A percentile compares a stretch with the other conserved stretches of the same genome.
phyloP scores from a whole-genome alignment of 2,329 filamentous ascomycete species.

The Fusarium camptoceras region DNA sequence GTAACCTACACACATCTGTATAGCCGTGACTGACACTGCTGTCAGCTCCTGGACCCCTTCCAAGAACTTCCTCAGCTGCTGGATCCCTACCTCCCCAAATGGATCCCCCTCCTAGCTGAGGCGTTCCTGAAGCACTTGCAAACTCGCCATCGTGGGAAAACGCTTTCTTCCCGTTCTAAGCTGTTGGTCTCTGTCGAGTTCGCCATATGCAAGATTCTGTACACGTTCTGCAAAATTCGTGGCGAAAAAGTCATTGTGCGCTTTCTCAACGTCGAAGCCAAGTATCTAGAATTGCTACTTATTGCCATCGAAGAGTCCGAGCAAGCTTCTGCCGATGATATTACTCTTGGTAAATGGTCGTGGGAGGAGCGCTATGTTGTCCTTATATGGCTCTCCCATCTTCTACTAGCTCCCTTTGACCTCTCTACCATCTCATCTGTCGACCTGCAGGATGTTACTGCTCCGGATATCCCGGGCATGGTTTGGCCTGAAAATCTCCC shows the following conservation, averaged over 20 bases:
- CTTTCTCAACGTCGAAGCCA: conserved; percentile 91
- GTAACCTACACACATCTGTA: not conserved
- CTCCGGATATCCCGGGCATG: conserved; percentile 61
- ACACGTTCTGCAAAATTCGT: conserved; percentile 92
- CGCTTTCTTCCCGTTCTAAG: conserved; percentile 48
- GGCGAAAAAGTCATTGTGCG: conserved; percentile 92
- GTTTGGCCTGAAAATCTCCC: conserved; percentile 72
- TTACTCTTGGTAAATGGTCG: conserved; percentile 58
- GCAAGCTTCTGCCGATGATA: conserved; percentile 36
- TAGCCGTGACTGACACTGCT: conserved; percentile 2
- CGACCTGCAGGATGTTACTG: conserved; percentile 60
- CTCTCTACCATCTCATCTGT: conserved; percentile 82
- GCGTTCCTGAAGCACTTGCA: conserved; percentile 78
- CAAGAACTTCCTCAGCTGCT: conserved; percentile 96
- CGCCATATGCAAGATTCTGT: conserved; percentile 83
- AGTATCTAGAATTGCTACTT: conserved; percentile 83
- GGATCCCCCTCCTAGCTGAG: conserved; percentile 79
- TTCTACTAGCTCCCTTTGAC: conserved; percentile 90
- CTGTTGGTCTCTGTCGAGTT: conserved; percentile 69
- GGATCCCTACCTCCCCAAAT: conserved; percentile 81
- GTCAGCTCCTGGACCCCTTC: conserved; percentile 80
- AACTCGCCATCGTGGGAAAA: conserved; percentile 57
- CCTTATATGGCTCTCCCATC: conserved; percentile 86
- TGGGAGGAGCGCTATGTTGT: conserved; percentile 94
- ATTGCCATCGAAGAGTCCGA: conserved; percentile 75